Base-by-base conservation (phyloP, 495 filamentous ascomycete species). In the Podospora anserina region DNA sequence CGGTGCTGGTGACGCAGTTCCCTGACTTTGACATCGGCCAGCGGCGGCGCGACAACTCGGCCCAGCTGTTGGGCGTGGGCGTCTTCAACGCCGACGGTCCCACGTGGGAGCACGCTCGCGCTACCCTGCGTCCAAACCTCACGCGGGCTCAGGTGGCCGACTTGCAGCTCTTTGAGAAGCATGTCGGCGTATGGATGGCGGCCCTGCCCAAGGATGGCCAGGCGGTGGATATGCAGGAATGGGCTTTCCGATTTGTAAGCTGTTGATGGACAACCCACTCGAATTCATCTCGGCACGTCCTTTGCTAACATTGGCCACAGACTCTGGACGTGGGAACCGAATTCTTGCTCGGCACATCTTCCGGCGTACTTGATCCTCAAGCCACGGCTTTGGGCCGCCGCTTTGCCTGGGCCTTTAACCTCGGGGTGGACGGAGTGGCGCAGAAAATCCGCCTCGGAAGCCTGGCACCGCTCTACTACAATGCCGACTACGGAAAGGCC, bases 201-300 rank as follows among this genome's bases (percentile, higher is more conserved):
- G 76, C 73, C 7, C 76, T 86, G 23, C 78, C 77, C 16, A 68
- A 62, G 30, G 78, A 81, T 28, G 78, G 74, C 39, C 56, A 53
- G 28, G 69, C 78, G n/a, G 85, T 91, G 63, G 88, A 91, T 66
- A 82, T 92, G 32, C 85, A 89, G 69, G 77, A 75, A 0, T 79
- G 88, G 6, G 86, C 30, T 32, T 32, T 32, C 30, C 30, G 30
- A 32, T 32, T 32, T 32, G 30, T 91, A 66, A 83, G 59, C 72
- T 91, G 59, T 90, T 88, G 3, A 84, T 90, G 65, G 89, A 23
- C 20, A 23, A 23, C 1, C 1, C 20, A 23, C 20, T 23, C 20
- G 30, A 32, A 91, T 75, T 86, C 83, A 0, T 87, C 88, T 2
- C 90, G 88, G 0, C 88, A 90, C 56, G 78, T 91, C 73, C 78